Evolutionary conservation across 352 stramenopile species (phyloP), one percentile per base, ranked within the genome.

Genomic region (Pythium apleroticum): DNA sequence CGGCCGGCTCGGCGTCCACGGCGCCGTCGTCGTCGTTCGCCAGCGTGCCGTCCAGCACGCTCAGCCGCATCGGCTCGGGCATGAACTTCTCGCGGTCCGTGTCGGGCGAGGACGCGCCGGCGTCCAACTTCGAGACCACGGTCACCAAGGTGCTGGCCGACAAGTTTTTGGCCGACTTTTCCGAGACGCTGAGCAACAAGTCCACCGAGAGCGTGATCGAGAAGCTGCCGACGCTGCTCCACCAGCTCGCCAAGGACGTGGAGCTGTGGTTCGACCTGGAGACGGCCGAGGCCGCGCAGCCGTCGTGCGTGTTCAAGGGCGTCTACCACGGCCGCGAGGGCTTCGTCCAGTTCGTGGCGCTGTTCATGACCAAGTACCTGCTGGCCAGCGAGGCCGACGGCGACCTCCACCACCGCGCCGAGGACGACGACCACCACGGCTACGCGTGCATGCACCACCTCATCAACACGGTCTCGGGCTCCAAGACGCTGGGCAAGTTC

Each of bases 271-370:
- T 96, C 49, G 86, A 96, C 46, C 57, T 96, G 4, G 87, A 96
- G 56, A 91, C 87, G 8, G 66, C 78, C 33, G 87, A 96, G 57
- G 83, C 69, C 2, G 75, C 74, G 22, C 78, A 92, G 63, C 83
- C 85, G 46, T 91, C 81, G 35, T 94, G 85, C 37, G 85, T 95
- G 43, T 96, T 92, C 72, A 93, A 96, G 69, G 87, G 87, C 49
- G 84, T 93, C 25, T 96, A 94, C 72, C 85, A 96, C 58, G 87
- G 84, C 46, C 83, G 87, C 12, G 87, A 96, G 68, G 87, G 87
- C 8, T 88, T 96, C 55, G 87, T 93, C 53, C 84, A 96, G 60
- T 96, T 94, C 65, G 71, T 84, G 22, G 77, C 85, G 63, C 67
- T 96, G 27, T 96, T 91, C 55, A 68, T 75, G 48, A 93, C 75